A percentile compares a stretch with the other conserved stretches of the same genome.
Evolutionary conservation across 345 rosid species (phyloP).

Genomic region (Citrus inodora): DNA sequence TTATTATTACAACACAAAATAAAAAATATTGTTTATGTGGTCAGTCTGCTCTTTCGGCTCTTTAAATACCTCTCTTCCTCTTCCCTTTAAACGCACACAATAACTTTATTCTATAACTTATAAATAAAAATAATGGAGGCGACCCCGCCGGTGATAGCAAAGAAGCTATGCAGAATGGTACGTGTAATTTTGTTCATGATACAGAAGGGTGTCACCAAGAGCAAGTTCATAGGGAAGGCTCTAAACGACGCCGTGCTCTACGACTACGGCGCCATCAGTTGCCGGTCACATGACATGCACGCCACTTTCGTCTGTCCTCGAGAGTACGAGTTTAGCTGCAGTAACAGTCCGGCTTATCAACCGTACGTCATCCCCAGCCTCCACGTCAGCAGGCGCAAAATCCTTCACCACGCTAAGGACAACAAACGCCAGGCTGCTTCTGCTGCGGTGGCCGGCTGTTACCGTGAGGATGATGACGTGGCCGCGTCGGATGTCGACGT

Average conservation of each 20-base stretch:
- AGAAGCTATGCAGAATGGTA: conserved; percentile 14
- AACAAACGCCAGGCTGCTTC: not conserved
- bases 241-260: conserved; percentile 23
- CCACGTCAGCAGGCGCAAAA: conserved; percentile 3
- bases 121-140: conserved; percentile 1
- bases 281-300: conserved; percentile 21
- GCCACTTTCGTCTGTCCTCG: conserved; percentile 20
- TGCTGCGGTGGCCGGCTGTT: not conserved
- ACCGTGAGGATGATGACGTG: conserved; percentile 4
- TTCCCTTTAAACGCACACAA: not conserved
- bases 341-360: conserved; percentile 20
- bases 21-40: not conserved
- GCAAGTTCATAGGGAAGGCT: conserved; percentile 30
- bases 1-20: not conserved
- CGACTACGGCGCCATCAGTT: conserved; percentile 13
- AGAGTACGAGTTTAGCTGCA: conserved; percentile 45
- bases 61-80: not conserved
- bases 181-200: conserved; percentile 24
- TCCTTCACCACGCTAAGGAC: not conserved
- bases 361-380: not conserved
- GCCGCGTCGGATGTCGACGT: not conserved
- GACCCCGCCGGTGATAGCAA: conserved; percentile 14
- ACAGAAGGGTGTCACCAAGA: conserved; percentile 28
- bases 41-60: not conserved
- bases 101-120: too few relatives aligned